These are phyloP conservation scores for Stylosanthes scabra DNA, from an alignment of 331 rosid species.

Conservation along the genomic window DNA sequence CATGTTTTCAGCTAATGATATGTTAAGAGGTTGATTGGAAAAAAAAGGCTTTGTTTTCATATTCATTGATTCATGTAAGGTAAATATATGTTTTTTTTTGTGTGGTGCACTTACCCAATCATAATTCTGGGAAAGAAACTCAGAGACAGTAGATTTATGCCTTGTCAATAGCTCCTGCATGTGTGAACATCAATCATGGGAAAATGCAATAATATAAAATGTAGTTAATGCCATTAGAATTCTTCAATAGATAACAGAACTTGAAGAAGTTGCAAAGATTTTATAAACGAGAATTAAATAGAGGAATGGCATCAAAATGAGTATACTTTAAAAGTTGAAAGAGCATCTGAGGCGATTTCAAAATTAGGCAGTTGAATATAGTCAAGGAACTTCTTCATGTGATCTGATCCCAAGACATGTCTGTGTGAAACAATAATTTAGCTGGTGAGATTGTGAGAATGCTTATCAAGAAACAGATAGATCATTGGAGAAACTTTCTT, in stretches of 20 bases:
- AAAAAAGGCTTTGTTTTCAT: no score
- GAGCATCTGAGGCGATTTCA: conserved; percentile 90
- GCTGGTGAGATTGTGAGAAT: conserved; percentile 13
- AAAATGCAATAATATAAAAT: no score
- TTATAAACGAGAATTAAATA: neutral
- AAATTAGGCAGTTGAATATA: conserved; percentile 84
- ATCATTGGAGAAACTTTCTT: conserved; percentile 42
- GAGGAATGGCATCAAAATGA: conserved; percentile 1
- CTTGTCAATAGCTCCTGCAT: conserved; percentile 83
- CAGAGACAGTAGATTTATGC: conserved; percentile 85
- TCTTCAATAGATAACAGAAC: neutral
- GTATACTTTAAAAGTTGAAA: conserved; percentile 71
- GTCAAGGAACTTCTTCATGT: conserved; percentile 76
- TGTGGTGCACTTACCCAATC: conserved; percentile 64
- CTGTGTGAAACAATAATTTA: conserved; percentile 52
- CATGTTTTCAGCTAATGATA: conserved; percentile 10
- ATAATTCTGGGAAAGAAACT: conserved; percentile 68
- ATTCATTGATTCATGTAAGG: neutral
- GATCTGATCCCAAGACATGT: conserved; percentile 80
- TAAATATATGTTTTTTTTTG: neutral
- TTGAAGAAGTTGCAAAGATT: neutral
- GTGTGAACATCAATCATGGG: conserved; percentile 14
- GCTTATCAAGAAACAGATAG: neutral
- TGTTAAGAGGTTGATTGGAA: conserved; percentile 2
- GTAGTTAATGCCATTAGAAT: no score